Percentiles rank a stretch among this genome's conserved stretches.
phyloP scores from a whole-genome alignment of 108 stramenopile genomes.

The Skeletonema marinoi region DNA sequence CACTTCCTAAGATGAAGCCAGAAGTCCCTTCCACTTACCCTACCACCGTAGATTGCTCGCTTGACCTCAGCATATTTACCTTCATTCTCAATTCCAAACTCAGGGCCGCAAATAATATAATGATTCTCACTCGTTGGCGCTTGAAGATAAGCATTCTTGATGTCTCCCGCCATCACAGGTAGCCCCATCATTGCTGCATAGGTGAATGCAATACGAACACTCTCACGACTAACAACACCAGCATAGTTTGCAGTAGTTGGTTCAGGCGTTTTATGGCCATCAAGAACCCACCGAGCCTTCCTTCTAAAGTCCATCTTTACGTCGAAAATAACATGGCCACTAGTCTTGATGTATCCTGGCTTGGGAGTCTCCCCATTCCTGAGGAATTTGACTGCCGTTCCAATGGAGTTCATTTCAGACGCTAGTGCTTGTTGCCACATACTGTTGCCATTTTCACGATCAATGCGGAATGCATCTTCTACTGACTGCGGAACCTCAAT shows the following conservation, averaged over 20 bases:
- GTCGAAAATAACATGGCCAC: too few relatives aligned
- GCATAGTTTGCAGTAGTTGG: constrained; percentile 30
- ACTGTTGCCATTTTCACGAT: too few relatives aligned
- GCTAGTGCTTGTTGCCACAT: too few relatives aligned
- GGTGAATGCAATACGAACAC: constrained; percentile 3
- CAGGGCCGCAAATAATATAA: too few relatives aligned
- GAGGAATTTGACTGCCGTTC: too few relatives aligned
- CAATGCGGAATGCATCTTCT: too few relatives aligned
- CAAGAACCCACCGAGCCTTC: neutral
- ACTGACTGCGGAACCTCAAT: too few relatives aligned
- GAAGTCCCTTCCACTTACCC: too few relatives aligned
- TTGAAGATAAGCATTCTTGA: constrained; percentile 34
- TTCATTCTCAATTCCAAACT: constrained; percentile 41
- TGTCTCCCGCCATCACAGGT: constrained; percentile 15
- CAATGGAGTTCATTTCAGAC: too few relatives aligned
- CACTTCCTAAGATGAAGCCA: constrained; percentile 2
- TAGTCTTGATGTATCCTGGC: too few relatives aligned
- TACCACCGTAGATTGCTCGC: constrained; percentile 57
- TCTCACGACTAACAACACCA: constrained; percentile 40
- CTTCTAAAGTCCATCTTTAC: too few relatives aligned
- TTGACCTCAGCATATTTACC: constrained; percentile 42
- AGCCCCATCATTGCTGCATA: constrained; percentile 15
- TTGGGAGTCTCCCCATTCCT: too few relatives aligned
- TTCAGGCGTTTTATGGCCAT: constrained; percentile 31
- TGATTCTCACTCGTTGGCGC: constrained; percentile 24